phyloP scores from a whole-genome alignment of 805 yeast genomes.

The Ogataea kodamae region DNA sequence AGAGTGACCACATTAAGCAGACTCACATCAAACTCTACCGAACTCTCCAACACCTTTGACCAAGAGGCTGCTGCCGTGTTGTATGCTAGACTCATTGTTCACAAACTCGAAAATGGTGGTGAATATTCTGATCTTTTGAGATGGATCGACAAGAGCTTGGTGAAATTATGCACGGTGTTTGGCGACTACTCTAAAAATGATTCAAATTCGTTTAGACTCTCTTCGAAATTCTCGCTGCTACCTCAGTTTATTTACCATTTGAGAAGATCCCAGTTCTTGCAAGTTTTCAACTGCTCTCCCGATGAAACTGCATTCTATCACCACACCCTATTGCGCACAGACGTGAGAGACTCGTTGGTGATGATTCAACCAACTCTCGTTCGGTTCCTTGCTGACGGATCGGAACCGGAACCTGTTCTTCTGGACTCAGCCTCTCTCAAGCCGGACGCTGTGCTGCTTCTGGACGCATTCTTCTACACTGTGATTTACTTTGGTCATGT shows the following conservation, averaged over 20 bases:
- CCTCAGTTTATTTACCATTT: constrained; percentile 96
- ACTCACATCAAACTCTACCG: constrained; percentile 48
- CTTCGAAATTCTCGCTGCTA: constrained; percentile 78
- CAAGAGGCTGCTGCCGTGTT: constrained; percentile 98
- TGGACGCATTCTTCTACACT: constrained; percentile 96
- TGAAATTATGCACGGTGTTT: constrained; percentile 85
- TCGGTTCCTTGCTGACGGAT: constrained; percentile 72
- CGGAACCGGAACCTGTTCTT: constrained; percentile 86
- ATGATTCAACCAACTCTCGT: constrained; percentile 98
- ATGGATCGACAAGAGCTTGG: constrained; percentile 92
- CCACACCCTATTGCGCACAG: constrained; percentile 87
- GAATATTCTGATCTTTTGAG: constrained; percentile 76
- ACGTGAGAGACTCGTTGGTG: constrained; percentile 84
- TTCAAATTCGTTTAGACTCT: constrained; percentile 73
- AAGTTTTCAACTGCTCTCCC: constrained; percentile 96
- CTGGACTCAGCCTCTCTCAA: constrained; percentile 90
- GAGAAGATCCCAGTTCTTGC: constrained; percentile 93
- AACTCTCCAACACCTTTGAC: constrained; percentile 69
- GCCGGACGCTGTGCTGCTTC: constrained; percentile 79
- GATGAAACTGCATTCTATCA: constrained; percentile 98
- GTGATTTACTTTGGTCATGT: constrained; percentile 93
- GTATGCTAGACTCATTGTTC: constrained; percentile 87
- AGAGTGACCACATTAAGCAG: constrained; percentile 84
- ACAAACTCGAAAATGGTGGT: constrained; percentile 79
- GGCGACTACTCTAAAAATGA: constrained; percentile 92